Percentiles rank a stretch among this genome's conserved stretches.
Conservation (phyloP, 2,329 filamentous ascomycete genomes). For the Canariomyces notabilis region DNA sequence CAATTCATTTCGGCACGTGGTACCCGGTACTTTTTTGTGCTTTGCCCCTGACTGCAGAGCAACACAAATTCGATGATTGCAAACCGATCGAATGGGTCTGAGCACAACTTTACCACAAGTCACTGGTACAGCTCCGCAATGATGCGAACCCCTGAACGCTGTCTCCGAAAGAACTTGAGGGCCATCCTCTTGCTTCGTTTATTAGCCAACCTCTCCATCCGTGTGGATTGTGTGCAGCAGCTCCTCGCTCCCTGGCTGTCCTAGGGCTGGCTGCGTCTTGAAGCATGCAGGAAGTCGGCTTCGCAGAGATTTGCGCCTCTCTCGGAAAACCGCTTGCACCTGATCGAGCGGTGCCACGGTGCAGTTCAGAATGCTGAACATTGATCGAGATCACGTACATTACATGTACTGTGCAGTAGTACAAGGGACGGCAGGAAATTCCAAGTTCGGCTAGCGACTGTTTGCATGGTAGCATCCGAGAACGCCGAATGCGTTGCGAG, state of each 20-base stretch:
- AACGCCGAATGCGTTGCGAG: background rate
- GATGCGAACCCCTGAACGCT: background rate
- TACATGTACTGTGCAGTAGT: too few species aligned
- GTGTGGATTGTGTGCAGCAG: background rate
- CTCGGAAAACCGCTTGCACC: too few species aligned
- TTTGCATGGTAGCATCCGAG: background rate
- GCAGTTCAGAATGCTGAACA: too few species aligned
- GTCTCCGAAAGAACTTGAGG: background rate
- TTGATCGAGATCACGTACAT: too few species aligned
- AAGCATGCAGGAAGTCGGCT: background rate
- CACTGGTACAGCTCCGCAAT: background rate
- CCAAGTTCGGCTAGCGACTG: too few species aligned
- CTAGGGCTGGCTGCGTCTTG: background rate
- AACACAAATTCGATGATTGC: background rate
- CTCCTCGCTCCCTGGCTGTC: background rate
- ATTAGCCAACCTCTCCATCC: background rate
- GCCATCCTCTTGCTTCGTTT: background rate
- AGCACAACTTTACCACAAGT: background rate
- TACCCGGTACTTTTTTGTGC: conserved; percentile 7
- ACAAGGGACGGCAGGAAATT: too few species aligned
- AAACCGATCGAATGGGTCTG: too few species aligned
- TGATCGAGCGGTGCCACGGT: background rate
- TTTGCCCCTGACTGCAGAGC: background rate
- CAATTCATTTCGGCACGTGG: conserved; percentile 15
- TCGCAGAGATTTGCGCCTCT: too few species aligned